Evolutionary conservation across 2,329 filamentous ascomycete genomes (phyloP).

Genomic region (Aspergillus thermomutatus): DNA sequence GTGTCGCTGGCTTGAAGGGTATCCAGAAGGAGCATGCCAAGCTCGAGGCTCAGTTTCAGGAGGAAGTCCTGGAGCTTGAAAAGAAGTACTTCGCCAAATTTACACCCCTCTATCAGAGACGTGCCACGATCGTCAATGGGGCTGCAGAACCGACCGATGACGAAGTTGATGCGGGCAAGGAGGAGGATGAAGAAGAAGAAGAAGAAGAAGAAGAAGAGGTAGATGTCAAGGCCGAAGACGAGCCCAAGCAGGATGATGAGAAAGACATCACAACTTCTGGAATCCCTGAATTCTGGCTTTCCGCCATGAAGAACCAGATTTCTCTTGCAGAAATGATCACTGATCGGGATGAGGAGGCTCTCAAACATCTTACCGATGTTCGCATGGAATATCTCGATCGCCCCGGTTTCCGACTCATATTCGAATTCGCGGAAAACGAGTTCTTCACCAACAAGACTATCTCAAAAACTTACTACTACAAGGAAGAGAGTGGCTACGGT

Average conservation of each 20-base stretch:
- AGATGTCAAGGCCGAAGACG: constrained; percentile 57
- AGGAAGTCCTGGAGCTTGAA: constrained; percentile 95
- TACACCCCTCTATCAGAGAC: constrained; percentile 94
- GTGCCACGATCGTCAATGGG: constrained; percentile 89
- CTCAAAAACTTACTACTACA: constrained; percentile 98
- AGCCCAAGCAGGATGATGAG: constrained; percentile 45
- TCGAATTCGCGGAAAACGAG: constrained; percentile 92
- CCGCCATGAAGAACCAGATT: constrained; percentile 99
- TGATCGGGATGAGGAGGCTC: constrained; percentile 89
- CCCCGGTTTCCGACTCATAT: constrained; percentile 96
- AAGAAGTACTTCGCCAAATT: constrained; percentile 99
- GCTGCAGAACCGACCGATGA: constrained; percentile 77
- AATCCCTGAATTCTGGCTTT: constrained; percentile 99
- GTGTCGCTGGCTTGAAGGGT: constrained; percentile 92
- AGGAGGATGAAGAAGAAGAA: constrained; percentile 68
- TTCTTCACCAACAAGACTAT: constrained; percentile 97
- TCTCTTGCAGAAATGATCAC: constrained; percentile 98
- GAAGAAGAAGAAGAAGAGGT: constrained; percentile 56
- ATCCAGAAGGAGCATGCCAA: constrained; percentile 99
- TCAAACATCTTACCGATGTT: constrained; percentile 86
- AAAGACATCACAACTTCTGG: constrained; percentile 59
- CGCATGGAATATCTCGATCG: constrained; percentile 99
- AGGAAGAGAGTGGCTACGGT: constrained; percentile 96
- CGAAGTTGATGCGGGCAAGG: constrained; percentile 83
- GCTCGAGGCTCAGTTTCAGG: constrained; percentile 96